Conservation (phyloP, 2,329 filamentous ascomycete genomes). For the Fusarium humuli region DNA sequence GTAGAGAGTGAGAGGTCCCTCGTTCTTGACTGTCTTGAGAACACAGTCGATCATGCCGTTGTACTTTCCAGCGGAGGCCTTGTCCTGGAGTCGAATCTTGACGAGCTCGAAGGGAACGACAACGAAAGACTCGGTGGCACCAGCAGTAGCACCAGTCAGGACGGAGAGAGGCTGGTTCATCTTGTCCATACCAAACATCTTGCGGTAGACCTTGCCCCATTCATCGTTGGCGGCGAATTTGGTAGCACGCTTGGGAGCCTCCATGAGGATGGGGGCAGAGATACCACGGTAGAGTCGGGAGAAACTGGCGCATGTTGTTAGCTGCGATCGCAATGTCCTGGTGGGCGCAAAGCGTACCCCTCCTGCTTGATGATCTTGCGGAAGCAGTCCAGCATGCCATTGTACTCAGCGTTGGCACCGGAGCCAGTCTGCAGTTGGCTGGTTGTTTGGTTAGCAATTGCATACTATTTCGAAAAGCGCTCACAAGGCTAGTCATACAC, state of each 20-base stretch:
- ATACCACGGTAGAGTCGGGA: constrained; percentile 96
- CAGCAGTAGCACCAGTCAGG: constrained; percentile 92
- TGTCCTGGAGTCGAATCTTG: constrained; percentile 98
- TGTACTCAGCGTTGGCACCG: constrained; percentile 85
- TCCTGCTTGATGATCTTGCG: constrained; percentile 96
- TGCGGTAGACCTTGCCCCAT: constrained; percentile 95
- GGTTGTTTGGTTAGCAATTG: constrained; percentile 43
- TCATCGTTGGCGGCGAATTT: constrained; percentile 99
- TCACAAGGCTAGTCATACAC: constrained; percentile 71
- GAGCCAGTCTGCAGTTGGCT: constrained; percentile 89
- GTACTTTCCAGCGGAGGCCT: constrained; percentile 90
- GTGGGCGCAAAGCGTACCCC: constrained; percentile 70
- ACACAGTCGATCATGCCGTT: constrained; percentile 84
- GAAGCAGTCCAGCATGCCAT: constrained; percentile 98
- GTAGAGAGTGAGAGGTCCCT: constrained; percentile 90
- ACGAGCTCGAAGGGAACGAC: constrained; percentile 98
- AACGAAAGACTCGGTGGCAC: constrained; percentile 95
- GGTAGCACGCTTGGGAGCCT: constrained; percentile 91
- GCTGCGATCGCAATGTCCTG: constrained; percentile 19
- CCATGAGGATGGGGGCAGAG: constrained; percentile 95
- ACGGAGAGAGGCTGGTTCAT: constrained; percentile 94
- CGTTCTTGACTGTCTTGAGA: constrained; percentile 82
- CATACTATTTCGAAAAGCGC: constrained; percentile 9
- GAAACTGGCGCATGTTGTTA: constrained; percentile 65
- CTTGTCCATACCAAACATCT: constrained; percentile 83